Base-by-base conservation (phyloP, 495 filamentous ascomycete genomes). In the Aspergillus hancockii region DNA sequence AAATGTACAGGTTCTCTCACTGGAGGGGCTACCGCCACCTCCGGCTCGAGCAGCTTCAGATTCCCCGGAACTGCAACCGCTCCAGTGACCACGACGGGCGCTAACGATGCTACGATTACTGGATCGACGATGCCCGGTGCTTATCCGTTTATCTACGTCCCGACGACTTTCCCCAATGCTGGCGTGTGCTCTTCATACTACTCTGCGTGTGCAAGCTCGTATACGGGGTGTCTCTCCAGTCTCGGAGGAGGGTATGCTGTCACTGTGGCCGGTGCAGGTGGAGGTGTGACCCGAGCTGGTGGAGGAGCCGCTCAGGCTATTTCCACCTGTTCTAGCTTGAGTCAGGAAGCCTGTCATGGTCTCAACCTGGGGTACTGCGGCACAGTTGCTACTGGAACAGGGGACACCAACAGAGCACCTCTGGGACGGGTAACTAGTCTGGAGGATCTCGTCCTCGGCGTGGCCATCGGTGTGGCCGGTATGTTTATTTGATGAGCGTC, bases 141-240 rank as follows among this genome's bases (percentile, higher is more conserved):
- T 3, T 92, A 87, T 65, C 81, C 86, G 13, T 91, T 90, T 67
- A 75, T 87, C 32, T 81, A 80, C 63, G 78, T 90, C 54, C 84
- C 85, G 31, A 91, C 89, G 1, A 81, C 80, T 43, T 90, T 90
- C 60, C 66, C 75, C 49, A 83, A 89, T 60, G 71, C 80, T 18
- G 82, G 76, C n/a, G 76, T 77, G 10, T 92, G 89, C 73, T 82
- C 86, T 1, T 82, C 84, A 13, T 89, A 89, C 63, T 83, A 87
- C 69, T 83, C 78, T 38, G 76, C 82, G 49, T 92, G 89, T 67
- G 77, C 83, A 65, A 78, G 74, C 34, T 87, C 90, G 64, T 88
- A 86, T 63, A 72, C 75, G 18, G 80, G 76, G 30, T 92, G 89
- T 63, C 83, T 86, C 0, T 74, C 78, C n/a, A 76, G 77, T 21